Evolutionary conservation across 1,284 basidiomycete genomes (phyloP).

Genomic region (Agaricales sp.): DNA sequence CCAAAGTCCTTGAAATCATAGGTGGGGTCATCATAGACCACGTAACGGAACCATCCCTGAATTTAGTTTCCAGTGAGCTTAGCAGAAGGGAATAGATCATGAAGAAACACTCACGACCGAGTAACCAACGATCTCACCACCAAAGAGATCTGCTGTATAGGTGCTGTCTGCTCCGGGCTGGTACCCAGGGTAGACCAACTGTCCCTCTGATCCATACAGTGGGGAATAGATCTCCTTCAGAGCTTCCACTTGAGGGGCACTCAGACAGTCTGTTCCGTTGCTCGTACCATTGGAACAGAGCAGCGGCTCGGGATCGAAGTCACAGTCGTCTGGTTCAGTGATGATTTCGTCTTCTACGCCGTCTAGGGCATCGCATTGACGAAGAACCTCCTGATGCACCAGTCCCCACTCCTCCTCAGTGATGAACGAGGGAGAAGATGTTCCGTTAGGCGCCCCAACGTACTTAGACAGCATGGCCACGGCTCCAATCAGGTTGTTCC

Average conservation of each 20-base stretch:
- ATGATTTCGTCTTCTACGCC: constrained; percentile 23
- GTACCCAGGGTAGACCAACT: constrained; percentile 18
- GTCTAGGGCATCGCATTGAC: constrained; percentile 24
- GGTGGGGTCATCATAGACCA: neutral
- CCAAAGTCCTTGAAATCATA: neutral
- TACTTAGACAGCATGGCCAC: neutral
- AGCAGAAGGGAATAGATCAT: no score
- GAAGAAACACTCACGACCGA: no score
- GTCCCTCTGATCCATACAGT: constrained; percentile 22
- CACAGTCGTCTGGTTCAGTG: constrained; percentile 18
- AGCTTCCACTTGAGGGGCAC: constrained; percentile 20
- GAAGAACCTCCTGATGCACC: constrained; percentile 17
- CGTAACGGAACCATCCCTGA: neutral
- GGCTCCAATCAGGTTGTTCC: constrained; percentile 13
- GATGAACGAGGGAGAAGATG: constrained; percentile 10
- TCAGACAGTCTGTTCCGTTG: constrained; percentile 18
- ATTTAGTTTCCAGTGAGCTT: no score
- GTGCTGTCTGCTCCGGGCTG: constrained; percentile 6
- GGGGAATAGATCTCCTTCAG: no score
- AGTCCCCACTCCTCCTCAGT: constrained; percentile 13
- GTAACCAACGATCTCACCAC: no score
- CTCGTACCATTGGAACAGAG: neutral
- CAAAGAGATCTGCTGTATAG: no score
- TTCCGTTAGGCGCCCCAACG: constrained; percentile 5
- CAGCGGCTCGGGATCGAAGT: constrained; percentile 16